A percentile compares a stretch with the other conserved stretches of the same genome.
Evolutionary conservation across 192 early-diverging fungal species (phyloP).

Genomic region (Gryganskiella cystojenkinii): DNA sequence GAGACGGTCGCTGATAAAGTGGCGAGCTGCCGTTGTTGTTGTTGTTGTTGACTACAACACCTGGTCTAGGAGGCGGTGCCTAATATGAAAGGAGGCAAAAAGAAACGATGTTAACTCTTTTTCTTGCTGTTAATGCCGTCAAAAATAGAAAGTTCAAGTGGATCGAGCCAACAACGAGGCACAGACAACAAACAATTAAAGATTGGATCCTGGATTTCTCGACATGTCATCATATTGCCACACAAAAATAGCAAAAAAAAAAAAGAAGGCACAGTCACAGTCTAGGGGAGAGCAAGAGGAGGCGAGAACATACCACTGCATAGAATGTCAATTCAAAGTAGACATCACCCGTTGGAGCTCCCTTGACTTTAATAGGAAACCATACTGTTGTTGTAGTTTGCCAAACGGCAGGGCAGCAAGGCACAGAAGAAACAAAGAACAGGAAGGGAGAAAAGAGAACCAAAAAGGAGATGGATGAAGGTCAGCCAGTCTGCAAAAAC

Average conservation of each 20-base stretch:
- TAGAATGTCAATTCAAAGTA: constrained; percentile 67
- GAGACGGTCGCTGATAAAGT: background rate
- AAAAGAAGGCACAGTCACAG: background rate
- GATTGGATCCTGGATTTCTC: too few species aligned
- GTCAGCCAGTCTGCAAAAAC: background rate
- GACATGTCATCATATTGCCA: background rate
- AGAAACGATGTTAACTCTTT: too few species aligned
- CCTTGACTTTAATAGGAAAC: constrained; percentile 58
- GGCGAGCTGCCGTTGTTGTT: background rate
- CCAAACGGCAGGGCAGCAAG: background rate
- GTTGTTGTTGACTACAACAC: too few species aligned
- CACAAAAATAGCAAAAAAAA: background rate
- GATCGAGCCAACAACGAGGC: too few species aligned
- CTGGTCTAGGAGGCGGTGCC: too few species aligned
- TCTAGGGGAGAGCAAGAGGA: too few species aligned
- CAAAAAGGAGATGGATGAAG: background rate
- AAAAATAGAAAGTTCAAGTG: too few species aligned
- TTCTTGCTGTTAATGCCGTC: too few species aligned
- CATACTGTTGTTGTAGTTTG: constrained; percentile 52
- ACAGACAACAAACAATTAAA: too few species aligned
- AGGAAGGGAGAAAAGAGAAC: background rate
- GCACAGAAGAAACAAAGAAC: too few species aligned
- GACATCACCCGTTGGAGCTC: constrained; percentile 57
- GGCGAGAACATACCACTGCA: constrained; percentile 51
- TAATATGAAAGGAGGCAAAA: too few species aligned